Percentiles rank a stretch among this genome's conserved stretches.
phyloP scores from a whole-genome alignment of 179 eudicot genomes.

The Nepenthes alata region DNA sequence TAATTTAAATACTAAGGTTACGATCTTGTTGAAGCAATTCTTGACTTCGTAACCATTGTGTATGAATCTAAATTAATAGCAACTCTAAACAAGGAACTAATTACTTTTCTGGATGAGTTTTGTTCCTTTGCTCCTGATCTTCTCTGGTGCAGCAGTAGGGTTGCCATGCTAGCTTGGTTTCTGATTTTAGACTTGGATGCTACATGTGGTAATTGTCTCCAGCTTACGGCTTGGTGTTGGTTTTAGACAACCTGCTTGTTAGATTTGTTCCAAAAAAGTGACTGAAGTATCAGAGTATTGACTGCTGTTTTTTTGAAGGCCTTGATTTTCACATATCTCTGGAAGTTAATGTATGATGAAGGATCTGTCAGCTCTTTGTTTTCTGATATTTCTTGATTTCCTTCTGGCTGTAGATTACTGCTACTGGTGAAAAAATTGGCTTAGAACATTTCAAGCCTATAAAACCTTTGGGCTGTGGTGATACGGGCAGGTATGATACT shows the following conservation, averaged over 20 bases:
- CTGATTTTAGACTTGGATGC: not conserved
- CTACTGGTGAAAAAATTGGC: slow-evolving; percentile 24
- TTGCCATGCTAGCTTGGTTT: not conserved
- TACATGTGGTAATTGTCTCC: not conserved
- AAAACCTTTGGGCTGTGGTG: slow-evolving; percentile 46
- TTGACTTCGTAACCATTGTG: not conserved
- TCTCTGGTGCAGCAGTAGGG: not conserved
- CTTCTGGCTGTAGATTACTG: slow-evolving; percentile 20
- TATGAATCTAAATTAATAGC: not conserved
- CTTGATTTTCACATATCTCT: not conserved
- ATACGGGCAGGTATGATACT: slow-evolving; percentile 34
- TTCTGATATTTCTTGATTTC: not conserved
- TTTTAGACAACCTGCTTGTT: not conserved
- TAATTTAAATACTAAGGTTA: no score
- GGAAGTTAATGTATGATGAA: not conserved
- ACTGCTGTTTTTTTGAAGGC: no score
- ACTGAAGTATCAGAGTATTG: no score
- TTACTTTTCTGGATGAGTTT: not conserved
- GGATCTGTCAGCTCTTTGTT: not conserved
- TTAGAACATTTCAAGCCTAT: slow-evolving; percentile 41
- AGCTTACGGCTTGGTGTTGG: not conserved
- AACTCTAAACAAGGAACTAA: no score
- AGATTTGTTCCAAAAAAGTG: no score
- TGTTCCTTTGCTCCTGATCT: not conserved
- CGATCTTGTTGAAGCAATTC: not conserved